phyloP scores from a whole-genome alignment of 1,139 yeast genomes.

The Yamadazyma mexicana region DNA sequence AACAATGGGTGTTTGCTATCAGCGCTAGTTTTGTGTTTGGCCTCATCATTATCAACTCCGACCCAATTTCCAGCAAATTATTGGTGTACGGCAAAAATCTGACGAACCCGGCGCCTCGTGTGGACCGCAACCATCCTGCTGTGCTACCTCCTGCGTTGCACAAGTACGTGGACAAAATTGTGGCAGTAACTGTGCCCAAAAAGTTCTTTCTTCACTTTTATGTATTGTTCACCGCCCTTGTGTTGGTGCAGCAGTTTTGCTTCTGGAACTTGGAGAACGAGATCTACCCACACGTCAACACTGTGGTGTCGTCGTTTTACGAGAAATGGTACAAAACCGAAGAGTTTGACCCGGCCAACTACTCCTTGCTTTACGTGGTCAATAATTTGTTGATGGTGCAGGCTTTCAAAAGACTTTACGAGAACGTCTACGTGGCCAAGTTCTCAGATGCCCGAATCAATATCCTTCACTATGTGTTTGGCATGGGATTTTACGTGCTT shows the following conservation, averaged over 20 bases:
- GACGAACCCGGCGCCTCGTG: conserved; percentile 2
- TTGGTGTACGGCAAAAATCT: conserved; percentile 17
- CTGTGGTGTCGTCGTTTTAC: conserved; percentile 5
- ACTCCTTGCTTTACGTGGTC: conserved; percentile 16
- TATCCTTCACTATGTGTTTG: conserved; percentile 73
- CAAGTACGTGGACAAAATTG: conserved; percentile 4
- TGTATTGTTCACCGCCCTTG: conserved; percentile 24
- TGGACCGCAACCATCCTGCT: neutral
- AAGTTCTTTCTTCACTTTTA: conserved; percentile 51
- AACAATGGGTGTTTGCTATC: conserved; percentile 14
- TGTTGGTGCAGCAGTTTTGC: conserved; percentile 8
- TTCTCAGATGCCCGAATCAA: conserved; percentile 62
- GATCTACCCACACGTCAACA: conserved; percentile 10
- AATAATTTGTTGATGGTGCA: conserved; percentile 44
- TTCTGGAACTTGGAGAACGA: conserved; percentile 11
- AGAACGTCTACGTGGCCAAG: conserved; percentile 53
- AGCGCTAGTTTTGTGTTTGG: conserved; percentile 8
- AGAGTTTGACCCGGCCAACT: conserved; percentile 13
- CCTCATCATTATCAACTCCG: conserved; percentile 12
- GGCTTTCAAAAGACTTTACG: conserved; percentile 62
- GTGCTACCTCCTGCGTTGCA: conserved; percentile 4
- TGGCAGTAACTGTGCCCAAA: conserved; percentile 44
- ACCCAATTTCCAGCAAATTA: conserved; percentile 9
- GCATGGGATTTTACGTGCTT: conserved; percentile 61
- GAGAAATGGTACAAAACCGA: conserved; percentile 7